These are phyloP conservation scores for Pythium biforme DNA, from an alignment of 352 stramenopile species.

Conservation along the genomic window DNA sequence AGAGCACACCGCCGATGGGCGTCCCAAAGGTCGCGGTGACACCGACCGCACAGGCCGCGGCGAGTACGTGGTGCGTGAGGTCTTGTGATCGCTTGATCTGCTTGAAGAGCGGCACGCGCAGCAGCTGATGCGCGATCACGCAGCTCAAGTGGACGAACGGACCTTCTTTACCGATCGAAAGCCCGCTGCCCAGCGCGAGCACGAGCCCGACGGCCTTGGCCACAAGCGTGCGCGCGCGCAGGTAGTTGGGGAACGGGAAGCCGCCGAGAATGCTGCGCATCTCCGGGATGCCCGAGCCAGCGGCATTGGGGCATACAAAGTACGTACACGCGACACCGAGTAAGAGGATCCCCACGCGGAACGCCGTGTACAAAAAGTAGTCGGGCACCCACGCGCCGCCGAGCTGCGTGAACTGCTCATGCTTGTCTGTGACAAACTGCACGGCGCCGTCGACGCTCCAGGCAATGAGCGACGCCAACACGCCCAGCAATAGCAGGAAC, in stretches of 20 bases:
- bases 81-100: constrained; percentile 60
- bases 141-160: constrained; percentile 81
- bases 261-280: constrained; percentile 78
- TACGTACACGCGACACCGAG: constrained; percentile 60
- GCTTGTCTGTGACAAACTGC: constrained; percentile 39
- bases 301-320: constrained; percentile 57
- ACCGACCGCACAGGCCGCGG: constrained; percentile 67
- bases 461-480: constrained; percentile 51
- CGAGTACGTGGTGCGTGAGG: constrained; percentile 67
- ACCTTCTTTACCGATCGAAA: constrained; percentile 78
- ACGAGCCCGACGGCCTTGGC: constrained; percentile 69
- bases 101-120: constrained; percentile 54
- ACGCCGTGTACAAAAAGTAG: constrained; percentile 63
- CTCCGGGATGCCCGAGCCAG: constrained; percentile 73
- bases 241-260: constrained; percentile 67
- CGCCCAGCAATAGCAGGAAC: constrained; percentile 60
- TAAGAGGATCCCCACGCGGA: constrained; percentile 57
- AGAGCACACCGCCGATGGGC: constrained; percentile 93
- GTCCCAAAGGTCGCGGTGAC: constrained; percentile 80
- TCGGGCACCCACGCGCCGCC: constrained; percentile 49
- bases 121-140: constrained; percentile 67
- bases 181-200: constrained; percentile 58
- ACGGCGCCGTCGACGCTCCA: constrained; percentile 70
- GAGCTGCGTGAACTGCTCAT: constrained; percentile 40
- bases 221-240: constrained; percentile 53